Evolutionary conservation across 305 asterid species (phyloP).

Genomic region (Fraxinus greggii): DNA sequence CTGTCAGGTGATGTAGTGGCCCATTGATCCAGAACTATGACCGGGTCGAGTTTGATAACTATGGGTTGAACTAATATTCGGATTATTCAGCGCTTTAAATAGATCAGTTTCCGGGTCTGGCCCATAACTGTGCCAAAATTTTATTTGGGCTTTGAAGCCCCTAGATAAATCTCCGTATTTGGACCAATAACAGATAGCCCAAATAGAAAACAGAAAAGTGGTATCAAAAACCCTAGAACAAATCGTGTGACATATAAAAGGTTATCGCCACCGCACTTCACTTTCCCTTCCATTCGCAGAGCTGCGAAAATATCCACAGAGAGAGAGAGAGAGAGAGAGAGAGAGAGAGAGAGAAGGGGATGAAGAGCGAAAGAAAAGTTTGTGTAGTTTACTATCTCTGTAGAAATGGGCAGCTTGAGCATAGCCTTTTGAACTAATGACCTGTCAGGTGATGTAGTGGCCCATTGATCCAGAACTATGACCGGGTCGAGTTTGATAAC

Average conservation of each 20-base stretch:
- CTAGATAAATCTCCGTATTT: neutral
- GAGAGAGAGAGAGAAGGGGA: no score
- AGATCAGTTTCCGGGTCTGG: neutral
- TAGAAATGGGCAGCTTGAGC: no score
- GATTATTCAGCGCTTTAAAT: neutral
- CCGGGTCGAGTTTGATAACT: no score
- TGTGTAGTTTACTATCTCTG: no score
- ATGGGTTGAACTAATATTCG: no score
- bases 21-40: no score
- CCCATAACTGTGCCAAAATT: neutral
- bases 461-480: no score
- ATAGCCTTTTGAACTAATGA: no score
- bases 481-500: no score
- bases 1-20: no score
- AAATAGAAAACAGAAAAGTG: neutral
- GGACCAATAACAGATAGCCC: slow-evolving; percentile 10
- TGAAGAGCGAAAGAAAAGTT: no score
- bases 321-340: slow-evolving; percentile 21
- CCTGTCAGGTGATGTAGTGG: no score
- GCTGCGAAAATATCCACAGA: neutral
- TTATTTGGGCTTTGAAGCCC: neutral
- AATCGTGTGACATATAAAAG: slow-evolving; percentile 26
- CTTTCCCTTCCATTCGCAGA: slow-evolving; percentile 9
- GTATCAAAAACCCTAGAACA: slow-evolving; percentile 33
- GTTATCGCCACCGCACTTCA: slow-evolving; percentile 8